Evolutionary conservation across 106 monocot genomes (phyloP).

Genomic region (Dendrobium nobile): DNA sequence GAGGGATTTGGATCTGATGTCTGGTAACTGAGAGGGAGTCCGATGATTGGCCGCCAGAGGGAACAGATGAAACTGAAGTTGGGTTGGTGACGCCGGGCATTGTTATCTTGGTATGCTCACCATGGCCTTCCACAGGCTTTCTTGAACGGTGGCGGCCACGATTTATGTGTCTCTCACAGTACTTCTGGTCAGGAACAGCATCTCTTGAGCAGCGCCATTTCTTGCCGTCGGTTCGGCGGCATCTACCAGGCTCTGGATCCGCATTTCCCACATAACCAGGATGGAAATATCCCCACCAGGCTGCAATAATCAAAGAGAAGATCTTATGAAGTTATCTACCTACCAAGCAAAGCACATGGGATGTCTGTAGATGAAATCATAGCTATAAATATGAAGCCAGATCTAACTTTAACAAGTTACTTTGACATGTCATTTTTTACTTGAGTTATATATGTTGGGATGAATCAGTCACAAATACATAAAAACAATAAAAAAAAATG

Average conservation of each 20-base stretch:
- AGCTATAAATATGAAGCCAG: background rate
- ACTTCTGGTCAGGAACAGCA: slow-evolving; percentile 17
- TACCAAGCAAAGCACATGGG: background rate
- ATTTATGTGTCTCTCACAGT: slow-evolving; percentile 16
- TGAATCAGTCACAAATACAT: background rate
- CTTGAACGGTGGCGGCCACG: slow-evolving; percentile 20
- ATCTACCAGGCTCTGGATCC: slow-evolving; percentile 18
- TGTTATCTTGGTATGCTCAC: slow-evolving; percentile 40
- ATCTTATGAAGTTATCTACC: background rate
- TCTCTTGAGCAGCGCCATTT: slow-evolving; percentile 19
- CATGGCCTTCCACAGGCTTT: slow-evolving; percentile 21
- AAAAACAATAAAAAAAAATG: background rate
- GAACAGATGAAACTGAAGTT: slow-evolving; percentile 14
- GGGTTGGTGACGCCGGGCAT: slow-evolving; percentile 21
- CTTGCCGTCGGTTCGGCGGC: slow-evolving; percentile 17
- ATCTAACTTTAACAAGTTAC: background rate
- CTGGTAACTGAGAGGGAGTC: slow-evolving; percentile 8
- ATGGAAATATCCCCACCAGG: slow-evolving; percentile 8
- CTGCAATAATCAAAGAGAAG: slow-evolving; percentile 6
- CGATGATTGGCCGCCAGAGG: slow-evolving; percentile 3
- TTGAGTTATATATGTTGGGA: background rate
- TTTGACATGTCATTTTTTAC: background rate
- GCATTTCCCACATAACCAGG: slow-evolving; percentile 6
- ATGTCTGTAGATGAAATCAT: background rate
- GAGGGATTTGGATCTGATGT: slow-evolving; percentile 18